Conservation (phyloP, 2,329 filamentous ascomycete species). For the Cryphonectria radicalis region DNA sequence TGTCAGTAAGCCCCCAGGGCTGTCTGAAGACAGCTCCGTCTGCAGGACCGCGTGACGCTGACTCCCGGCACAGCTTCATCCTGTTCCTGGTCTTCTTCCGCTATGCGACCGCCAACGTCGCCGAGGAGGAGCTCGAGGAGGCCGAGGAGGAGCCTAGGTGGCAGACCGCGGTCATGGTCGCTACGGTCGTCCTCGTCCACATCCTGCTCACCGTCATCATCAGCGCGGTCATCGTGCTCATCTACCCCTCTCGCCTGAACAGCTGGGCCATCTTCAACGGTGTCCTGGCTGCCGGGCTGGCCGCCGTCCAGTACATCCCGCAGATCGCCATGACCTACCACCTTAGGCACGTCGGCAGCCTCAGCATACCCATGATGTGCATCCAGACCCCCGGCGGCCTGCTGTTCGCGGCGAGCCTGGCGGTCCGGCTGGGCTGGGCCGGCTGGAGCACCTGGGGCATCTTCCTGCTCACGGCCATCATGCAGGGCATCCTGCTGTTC, state of each 20-base stretch:
- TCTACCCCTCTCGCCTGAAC: slow-evolving; percentile 66
- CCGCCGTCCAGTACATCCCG: slow-evolving; percentile 89
- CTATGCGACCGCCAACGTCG: slow-evolving; percentile 57
- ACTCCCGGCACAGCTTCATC: slow-evolving; percentile 65
- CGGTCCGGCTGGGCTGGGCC: slow-evolving; percentile 73
- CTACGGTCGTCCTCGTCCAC: slow-evolving; percentile 73
- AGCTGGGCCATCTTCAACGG: slow-evolving; percentile 87
- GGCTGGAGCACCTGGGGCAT: slow-evolving; percentile 98
- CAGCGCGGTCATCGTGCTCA: slow-evolving; percentile 68
- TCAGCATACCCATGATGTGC: slow-evolving; percentile 97
- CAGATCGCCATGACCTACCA: slow-evolving; percentile 92
- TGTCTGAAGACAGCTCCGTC: neutral
- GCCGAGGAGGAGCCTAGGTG: slow-evolving; percentile 65
- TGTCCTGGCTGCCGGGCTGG: slow-evolving; percentile 75
- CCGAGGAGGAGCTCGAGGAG: slow-evolving; percentile 50
- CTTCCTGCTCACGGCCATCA: slow-evolving; percentile 79
- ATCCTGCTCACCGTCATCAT: slow-evolving; percentile 72
- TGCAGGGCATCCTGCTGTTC: slow-evolving; percentile 80
- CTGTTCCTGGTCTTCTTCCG: slow-evolving; percentile 97
- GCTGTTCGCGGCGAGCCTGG: slow-evolving; percentile 85
- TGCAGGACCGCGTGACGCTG: neutral
- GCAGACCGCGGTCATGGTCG: slow-evolving; percentile 78
- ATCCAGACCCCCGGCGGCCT: slow-evolving; percentile 95
- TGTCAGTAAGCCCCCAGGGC: slow-evolving; percentile 61
- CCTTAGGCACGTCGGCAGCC: slow-evolving; percentile 82